These are phyloP conservation scores for Zea luxurians DNA, from an alignment of 176 grass and related monocot species.

Conservation along the genomic window DNA sequence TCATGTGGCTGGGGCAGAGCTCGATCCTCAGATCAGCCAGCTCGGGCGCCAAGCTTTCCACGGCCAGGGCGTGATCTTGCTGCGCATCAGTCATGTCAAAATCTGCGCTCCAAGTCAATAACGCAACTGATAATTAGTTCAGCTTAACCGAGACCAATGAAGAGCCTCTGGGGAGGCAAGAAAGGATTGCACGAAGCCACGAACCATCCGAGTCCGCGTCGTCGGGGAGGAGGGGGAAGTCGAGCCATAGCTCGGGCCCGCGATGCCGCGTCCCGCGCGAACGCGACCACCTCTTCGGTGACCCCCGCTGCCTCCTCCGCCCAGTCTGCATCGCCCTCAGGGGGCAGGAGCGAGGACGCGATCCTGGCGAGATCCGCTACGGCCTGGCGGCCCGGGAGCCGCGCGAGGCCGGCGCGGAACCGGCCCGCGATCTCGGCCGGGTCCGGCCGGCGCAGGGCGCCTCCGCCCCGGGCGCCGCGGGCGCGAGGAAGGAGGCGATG, in stretches of 20 bases:
- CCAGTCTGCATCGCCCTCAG: slow-evolving; percentile 38
- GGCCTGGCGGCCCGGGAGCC: slow-evolving; percentile 65
- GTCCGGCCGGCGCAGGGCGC: slow-evolving; percentile 12
- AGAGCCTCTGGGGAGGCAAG: neutral
- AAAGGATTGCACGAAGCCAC: neutral
- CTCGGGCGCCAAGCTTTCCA: slow-evolving; percentile 70
- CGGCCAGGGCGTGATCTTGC: slow-evolving; percentile 70
- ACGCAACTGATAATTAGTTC: neutral
- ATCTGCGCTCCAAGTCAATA: slow-evolving; percentile 39
- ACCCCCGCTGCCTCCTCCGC: slow-evolving; percentile 34
- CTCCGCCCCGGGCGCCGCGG: slow-evolving; percentile 18
- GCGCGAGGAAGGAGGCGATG: slow-evolving; percentile 72
- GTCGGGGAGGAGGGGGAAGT: slow-evolving; percentile 73
- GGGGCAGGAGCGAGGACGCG: slow-evolving; percentile 69
- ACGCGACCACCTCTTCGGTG: slow-evolving; percentile 74
- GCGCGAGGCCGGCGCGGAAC: slow-evolving; percentile 72
- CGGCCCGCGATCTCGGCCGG: slow-evolving; percentile 72
- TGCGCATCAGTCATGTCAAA: slow-evolving; percentile 82
- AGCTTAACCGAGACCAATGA: neutral
- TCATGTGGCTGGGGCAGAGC: slow-evolving; percentile 80
- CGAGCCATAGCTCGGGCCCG: slow-evolving; percentile 85
- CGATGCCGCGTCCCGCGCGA: slow-evolving; percentile 79
- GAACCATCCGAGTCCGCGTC: slow-evolving; percentile 58
- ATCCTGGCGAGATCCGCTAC: slow-evolving; percentile 87
- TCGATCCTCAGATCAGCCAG: slow-evolving; percentile 80